These are phyloP conservation scores for Pyrenophora graminea DNA, from an alignment of 2,329 filamentous ascomycete species.

Conservation along the genomic window DNA sequence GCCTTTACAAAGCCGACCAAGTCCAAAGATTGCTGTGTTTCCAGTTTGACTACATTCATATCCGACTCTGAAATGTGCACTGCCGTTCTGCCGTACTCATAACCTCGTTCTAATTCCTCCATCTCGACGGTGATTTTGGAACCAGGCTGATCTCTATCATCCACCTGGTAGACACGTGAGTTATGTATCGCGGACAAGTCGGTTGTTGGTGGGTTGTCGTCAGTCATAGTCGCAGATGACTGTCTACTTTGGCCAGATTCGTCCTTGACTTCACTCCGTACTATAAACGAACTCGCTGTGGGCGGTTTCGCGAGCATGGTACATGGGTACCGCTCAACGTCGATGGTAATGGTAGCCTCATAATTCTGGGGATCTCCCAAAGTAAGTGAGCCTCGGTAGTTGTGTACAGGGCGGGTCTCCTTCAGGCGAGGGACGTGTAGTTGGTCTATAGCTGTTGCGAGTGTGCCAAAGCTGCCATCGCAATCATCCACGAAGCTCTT, in stretches of 20 bases:
- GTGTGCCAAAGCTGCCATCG: conserved; percentile 76
- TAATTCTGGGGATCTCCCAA: conserved; percentile 78
- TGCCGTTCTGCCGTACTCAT: conserved; percentile 88
- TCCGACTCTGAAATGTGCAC: conserved; percentile 89
- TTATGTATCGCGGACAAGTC: conserved; percentile 72
- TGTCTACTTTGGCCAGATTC: conserved; percentile 58
- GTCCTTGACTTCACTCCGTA: conserved; percentile 51
- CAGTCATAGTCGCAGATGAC: conserved; percentile 55
- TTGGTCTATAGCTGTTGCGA: conserved; percentile 82
- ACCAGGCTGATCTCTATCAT: conserved; percentile 73
- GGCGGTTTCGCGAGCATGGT: conserved; percentile 76
- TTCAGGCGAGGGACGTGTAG: conserved; percentile 79
- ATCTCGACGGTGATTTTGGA: conserved; percentile 80
- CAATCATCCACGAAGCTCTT: conserved; percentile 67
- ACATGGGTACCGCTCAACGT: conserved; percentile 88
- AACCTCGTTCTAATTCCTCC: conserved; percentile 88
- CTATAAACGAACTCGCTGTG: conserved; percentile 76
- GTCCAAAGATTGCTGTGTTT: conserved; percentile 74
- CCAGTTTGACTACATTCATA: conserved; percentile 83
- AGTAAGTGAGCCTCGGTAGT: conserved; percentile 78
- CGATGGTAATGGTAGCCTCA: conserved; percentile 75
- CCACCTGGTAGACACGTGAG: conserved; percentile 78
- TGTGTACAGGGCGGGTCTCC: conserved; percentile 71
- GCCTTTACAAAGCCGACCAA: conserved; percentile 84
- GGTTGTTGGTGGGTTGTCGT: conserved; percentile 42